Evolutionary conservation across 208 protist species (phyloP), one percentile per base, ranked within the genome.

Genomic region (Herpetomonas samuelpessoai): DNA sequence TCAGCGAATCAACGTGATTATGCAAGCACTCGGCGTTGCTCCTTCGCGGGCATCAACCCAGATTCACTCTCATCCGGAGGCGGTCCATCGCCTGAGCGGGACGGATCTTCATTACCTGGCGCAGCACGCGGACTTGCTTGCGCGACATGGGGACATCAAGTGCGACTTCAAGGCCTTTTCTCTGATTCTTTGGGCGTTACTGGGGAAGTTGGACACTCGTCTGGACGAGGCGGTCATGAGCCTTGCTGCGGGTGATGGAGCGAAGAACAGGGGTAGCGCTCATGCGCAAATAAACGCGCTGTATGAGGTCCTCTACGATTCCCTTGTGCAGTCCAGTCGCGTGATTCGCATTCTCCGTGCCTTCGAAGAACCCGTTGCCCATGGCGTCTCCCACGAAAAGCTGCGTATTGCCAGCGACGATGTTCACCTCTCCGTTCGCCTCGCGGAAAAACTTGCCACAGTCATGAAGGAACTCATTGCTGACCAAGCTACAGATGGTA

Each of bases 81-180:
- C 51, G n/a, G 73, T 88, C 12, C 81, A 88, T 60, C 29, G 77
- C 30, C 69, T 92, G 19, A 44, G 70, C 0, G 25, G 46, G 0
- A 35, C 60, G 0, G 85, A 87, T 48, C 65, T 85, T 2, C 53
- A 41, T 18, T 74, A 76, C 26, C 50, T 92, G 0, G 46, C 71
- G 3, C 45, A 65, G 22, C 39, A 87, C 67, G 75, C 75, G 3
- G 52, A 67, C 9, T 27, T 74, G 3, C 64, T 92, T 25, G 67
- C 71, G 2, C 62, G 56, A n/a, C 31, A 75, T 60, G 50, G 47
- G 53, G 52, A 61, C 28, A 41, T 92, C 18, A 57, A 62, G 1
- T 92, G 83, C 63, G 81, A 92, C 56, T 86, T 85, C 59, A 39
- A 57, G 29, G 75, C 79, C 29, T 69, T 92, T 16, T 78, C 62